Conservation (phyloP, 768 basidiomycete genomes). For the Rhodotorula taiwanensis region DNA sequence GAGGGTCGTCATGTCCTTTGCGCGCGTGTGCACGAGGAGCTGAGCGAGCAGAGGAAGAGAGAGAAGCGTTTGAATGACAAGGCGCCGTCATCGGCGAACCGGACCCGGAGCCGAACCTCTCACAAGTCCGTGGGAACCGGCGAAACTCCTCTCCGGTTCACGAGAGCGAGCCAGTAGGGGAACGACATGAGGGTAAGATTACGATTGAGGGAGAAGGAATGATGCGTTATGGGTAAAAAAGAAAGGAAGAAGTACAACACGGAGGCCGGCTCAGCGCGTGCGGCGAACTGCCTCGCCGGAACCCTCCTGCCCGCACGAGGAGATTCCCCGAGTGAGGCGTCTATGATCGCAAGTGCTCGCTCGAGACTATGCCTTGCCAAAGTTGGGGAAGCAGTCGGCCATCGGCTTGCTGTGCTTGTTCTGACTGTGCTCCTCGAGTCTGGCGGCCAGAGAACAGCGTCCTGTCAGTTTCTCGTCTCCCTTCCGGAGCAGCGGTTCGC, state of each 20-base stretch:
- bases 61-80: background rate
- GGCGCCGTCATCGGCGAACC: background rate
- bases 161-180: no score
- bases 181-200: no score
- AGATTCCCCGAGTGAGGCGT: no score
- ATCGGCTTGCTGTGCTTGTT: constrained; percentile 21
- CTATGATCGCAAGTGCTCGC: no score
- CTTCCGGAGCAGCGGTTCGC: background rate
- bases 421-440: constrained; percentile 11
- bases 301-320: no score
- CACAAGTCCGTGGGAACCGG: no score
- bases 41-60: background rate
- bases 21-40: background rate
- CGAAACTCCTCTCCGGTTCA: no score
- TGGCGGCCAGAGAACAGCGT: constrained; percentile 1
- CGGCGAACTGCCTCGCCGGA: no score
- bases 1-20: background rate
- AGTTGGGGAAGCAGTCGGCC: constrained; percentile 21
- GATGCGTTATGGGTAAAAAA: background rate
- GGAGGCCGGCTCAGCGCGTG: no score
- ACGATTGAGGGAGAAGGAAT: background rate
- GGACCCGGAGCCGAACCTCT: no score
- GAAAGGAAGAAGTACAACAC: constrained; percentile 6
- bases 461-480: background rate
- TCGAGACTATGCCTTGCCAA: background rate